Conservation (phyloP, 1,139 yeast genomes). For the Lodderomyces theae region DNA sequence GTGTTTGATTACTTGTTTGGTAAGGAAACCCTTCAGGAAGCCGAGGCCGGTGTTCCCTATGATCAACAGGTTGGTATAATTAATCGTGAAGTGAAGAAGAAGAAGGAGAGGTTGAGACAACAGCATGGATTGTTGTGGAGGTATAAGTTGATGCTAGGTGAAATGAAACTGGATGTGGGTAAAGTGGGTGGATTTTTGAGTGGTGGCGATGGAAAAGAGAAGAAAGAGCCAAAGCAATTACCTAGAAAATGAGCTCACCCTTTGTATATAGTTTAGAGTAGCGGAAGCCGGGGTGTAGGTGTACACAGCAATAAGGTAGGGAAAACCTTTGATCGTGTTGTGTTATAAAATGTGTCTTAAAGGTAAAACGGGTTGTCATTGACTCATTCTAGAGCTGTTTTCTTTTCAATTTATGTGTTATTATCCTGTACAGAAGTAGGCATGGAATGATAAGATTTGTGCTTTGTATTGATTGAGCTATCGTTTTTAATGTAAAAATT, state of each 20-base stretch:
- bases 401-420: too few species aligned
- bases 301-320: too few species aligned
- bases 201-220: background rate
- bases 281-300: too few species aligned
- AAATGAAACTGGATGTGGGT: conserved; percentile 30
- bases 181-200: conserved; percentile 8
- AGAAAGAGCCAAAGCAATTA: conserved; percentile 1
- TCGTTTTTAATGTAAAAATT: background rate
- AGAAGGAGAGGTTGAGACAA: conserved; percentile 36
- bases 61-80: conserved; percentile 52
- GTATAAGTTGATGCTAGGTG: conserved; percentile 38
- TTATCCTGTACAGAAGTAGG: too few species aligned
- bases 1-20: conserved; percentile 79
- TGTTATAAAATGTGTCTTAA: too few species aligned
- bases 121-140: conserved; percentile 43
- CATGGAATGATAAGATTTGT: too few species aligned
- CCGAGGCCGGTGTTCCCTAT: conserved; percentile 73
- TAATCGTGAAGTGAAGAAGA: conserved; percentile 37
- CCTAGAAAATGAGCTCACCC: conserved; percentile 4
- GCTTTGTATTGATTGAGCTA: background rate
- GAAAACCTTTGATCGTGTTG: too few species aligned
- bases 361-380: too few species aligned
- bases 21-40: conserved; percentile 69
- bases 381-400: too few species aligned
- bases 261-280: too few species aligned